Conservation (phyloP, 495 filamentous ascomycete genomes). For the Penicillium dipodomyicola region DNA sequence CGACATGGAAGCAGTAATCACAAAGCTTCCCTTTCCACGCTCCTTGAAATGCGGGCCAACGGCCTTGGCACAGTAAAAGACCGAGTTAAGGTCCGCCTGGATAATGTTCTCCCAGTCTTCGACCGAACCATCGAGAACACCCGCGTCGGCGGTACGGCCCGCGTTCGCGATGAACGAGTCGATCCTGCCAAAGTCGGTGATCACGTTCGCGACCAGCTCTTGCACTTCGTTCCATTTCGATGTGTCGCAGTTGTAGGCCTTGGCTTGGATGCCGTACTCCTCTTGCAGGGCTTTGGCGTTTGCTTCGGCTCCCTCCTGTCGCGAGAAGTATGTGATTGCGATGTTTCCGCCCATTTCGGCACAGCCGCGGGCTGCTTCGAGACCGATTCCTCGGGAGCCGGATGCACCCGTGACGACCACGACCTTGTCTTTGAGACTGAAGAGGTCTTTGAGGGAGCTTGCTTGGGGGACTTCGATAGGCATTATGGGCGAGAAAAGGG, state of each 20-base stretch:
- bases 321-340: slow-evolving; percentile 57
- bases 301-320: slow-evolving; percentile 37
- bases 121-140: slow-evolving; percentile 54
- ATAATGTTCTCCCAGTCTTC: slow-evolving; percentile 60
- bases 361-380: slow-evolving; percentile 59
- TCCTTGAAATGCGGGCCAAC: slow-evolving; percentile 55
- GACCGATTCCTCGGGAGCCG: slow-evolving; percentile 58
- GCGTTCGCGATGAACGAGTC: slow-evolving; percentile 60
- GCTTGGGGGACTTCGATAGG: slow-evolving; percentile 7
- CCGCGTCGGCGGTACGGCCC: slow-evolving; percentile 52
- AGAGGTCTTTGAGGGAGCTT: slow-evolving; percentile 34
- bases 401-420: slow-evolving; percentile 64
- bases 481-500: background rate
- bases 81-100: slow-evolving; percentile 53
- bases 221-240: slow-evolving; percentile 39
- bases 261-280: slow-evolving; percentile 54
- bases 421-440: slow-evolving; percentile 62
- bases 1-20: slow-evolving; percentile 58
- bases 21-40: slow-evolving; percentile 49
- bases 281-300: slow-evolving; percentile 50
- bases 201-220: slow-evolving; percentile 40
- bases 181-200: slow-evolving; percentile 54
- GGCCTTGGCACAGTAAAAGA: slow-evolving; percentile 58
- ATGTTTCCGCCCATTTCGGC: slow-evolving; percentile 62
- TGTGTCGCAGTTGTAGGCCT: slow-evolving; percentile 52